Evolutionary conservation across 108 stramenopile genomes (phyloP).

Genomic region (Aurantiochytrium sp.): DNA sequence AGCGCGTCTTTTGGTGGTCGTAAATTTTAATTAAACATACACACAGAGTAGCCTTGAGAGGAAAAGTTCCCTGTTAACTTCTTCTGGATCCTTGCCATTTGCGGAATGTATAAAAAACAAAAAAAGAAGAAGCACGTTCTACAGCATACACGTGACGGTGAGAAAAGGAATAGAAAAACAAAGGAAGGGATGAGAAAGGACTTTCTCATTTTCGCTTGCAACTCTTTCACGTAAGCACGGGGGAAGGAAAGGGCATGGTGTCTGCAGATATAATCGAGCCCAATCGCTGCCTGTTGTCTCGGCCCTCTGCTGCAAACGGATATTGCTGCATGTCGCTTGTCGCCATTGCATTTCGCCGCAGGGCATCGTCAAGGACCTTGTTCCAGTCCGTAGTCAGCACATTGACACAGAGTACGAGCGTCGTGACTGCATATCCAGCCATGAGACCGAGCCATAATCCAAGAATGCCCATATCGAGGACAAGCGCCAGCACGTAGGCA

Average conservation of each 20-base stretch:
- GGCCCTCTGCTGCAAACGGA: not conserved
- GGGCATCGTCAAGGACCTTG: not conserved
- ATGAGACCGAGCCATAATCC: constrained; percentile 20
- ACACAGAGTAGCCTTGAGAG: too few species aligned
- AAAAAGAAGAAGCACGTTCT: too few species aligned
- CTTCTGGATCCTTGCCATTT: too few species aligned
- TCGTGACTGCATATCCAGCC: constrained; percentile 4
- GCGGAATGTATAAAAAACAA: too few species aligned
- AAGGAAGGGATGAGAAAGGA: too few species aligned
- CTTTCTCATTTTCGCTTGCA: too few species aligned
- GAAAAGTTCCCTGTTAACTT: too few species aligned
- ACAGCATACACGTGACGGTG: not conserved
- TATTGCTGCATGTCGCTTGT: not conserved
- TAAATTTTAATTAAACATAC: too few species aligned
- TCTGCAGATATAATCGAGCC: not conserved
- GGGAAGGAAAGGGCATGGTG: not conserved
- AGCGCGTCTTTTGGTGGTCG: too few species aligned
- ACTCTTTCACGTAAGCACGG: not conserved
- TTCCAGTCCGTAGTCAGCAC: not conserved
- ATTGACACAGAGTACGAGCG: not conserved
- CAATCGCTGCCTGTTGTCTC: too few species aligned
- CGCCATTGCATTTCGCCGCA: not conserved
- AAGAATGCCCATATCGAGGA: not conserved
- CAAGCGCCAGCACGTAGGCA: not conserved
- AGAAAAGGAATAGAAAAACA: not conserved